Evolutionary conservation across 176 grass and related monocot genomes (phyloP).

Genomic region (Urochloa ruziziensis): DNA sequence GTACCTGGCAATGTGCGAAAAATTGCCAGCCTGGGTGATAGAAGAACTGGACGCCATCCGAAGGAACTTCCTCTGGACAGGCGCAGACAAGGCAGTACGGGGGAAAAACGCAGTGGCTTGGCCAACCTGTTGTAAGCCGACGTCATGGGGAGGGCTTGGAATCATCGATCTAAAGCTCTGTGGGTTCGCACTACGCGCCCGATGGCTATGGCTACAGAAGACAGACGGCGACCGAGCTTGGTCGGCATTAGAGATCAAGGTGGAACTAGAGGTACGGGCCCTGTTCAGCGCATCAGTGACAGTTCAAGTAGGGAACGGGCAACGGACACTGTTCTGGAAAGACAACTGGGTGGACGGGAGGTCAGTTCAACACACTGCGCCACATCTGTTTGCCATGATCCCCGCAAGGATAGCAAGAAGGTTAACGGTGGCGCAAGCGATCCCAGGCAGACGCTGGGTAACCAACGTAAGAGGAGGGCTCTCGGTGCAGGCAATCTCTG

Average conservation of each 20-base stretch:
- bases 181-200: fast-evolving
- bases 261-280: too few species aligned
- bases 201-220: not conserved
- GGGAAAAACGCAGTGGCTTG: not conserved
- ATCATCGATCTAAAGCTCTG: not conserved
- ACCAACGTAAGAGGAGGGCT: too few species aligned
- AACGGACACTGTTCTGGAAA: too few species aligned
- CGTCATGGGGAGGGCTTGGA: not conserved
- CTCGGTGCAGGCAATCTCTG: too few species aligned
- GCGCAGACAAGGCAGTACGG: not conserved
- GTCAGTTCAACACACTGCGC: too few species aligned
- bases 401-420: too few species aligned
- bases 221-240: not conserved
- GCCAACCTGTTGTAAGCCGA: not conserved
- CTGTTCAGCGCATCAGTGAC: too few species aligned
- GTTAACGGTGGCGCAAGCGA: too few species aligned
- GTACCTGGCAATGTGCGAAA: not conserved
- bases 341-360: too few species aligned
- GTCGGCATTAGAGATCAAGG: not conserved
- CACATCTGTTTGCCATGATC: too few species aligned
- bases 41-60: not conserved
- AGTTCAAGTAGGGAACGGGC: too few species aligned
- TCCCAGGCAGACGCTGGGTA: too few species aligned
- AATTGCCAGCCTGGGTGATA: not conserved
- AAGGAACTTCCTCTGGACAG: not conserved